Evolutionary conservation across 257 asterid species (phyloP), one percentile per base, ranked within the genome.

Genomic region (Salvia splendens): DNA sequence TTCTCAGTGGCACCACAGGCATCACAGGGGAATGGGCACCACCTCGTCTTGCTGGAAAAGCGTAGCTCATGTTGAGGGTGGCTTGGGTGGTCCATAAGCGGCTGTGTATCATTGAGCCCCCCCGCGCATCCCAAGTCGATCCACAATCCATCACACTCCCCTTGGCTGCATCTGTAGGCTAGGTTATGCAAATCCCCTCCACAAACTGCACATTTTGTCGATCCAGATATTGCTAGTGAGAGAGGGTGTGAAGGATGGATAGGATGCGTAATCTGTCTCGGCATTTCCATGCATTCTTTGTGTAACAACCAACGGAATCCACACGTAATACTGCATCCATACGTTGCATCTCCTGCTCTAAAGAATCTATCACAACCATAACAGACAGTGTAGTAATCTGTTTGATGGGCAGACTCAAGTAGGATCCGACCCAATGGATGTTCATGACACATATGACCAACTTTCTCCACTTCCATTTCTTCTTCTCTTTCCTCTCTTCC

Each of bases 1-100:
- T 17, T n/a, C 11, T 36, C 47, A 6, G 8, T 58, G 4, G 64
- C 35, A 14, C 64, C 64, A 35, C 64, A 58, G 9, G 64, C 64
- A 35, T 58, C 64, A n/a, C 64, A 58, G 1, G 20, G 20, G 20
- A 17, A 17, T 17, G 20, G 20, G 20, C 47, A 58, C 15, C 30
- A 58, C 15, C 28, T 58, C 12, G 12, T 6, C 3, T 17, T 35
- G 47, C 10, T 58, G 7, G 14, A 46, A n/a, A 12, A 46, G 4
- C 5, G 3, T 4, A 46, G 17, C 1, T 33, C 5, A 5, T 46
- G 51, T 0, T 46, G 17, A 12, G 51, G 51, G 17, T 46, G 51
- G 6, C 51, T 46, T 12, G 51, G 16, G 51, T 46, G 46, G 3
- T 41, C 0, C 46, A 41, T 41, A 2, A 5, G 6, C 2, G 11